Evolutionary conservation across 768 basidiomycete species (phyloP).

Genomic region (Roridomyces roridus): DNA sequence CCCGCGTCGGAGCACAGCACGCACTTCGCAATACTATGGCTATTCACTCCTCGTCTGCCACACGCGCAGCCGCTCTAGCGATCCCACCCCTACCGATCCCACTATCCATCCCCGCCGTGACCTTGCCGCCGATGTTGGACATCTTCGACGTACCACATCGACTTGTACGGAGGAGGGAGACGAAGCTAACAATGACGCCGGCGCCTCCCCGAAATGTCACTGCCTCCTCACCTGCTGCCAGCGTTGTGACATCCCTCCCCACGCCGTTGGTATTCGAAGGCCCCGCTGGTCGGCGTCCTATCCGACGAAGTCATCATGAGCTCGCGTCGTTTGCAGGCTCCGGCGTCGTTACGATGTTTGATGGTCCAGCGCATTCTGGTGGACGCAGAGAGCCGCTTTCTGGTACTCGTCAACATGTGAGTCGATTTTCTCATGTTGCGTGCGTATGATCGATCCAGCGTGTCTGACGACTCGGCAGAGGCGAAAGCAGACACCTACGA

Average conservation of each 20-base stretch:
- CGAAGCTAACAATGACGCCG: background rate
- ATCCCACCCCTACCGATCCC: no score
- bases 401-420: background rate
- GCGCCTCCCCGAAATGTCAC: background rate
- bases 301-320: background rate
- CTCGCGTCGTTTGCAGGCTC: background rate
- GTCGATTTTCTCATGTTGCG: background rate
- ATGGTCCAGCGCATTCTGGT: slow-evolving; percentile 6
- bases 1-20: no score
- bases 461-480: no score
- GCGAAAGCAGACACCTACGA: no score
- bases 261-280: slow-evolving; percentile 13
- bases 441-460: no score
- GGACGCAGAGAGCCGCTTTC: background rate
- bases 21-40: no score
- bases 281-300: slow-evolving; percentile 4
- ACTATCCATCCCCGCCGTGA: no score
- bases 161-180: background rate
- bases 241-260: background rate
- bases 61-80: no score
- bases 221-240: background rate
- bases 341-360: slow-evolving; percentile 5
- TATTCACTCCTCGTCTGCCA: no score
- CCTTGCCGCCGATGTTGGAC: slow-evolving; percentile 10
- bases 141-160: slow-evolving; percentile 14